These are phyloP conservation scores for Penicillium longicatenatum DNA, from an alignment of 495 filamentous ascomycete genomes.

Conservation along the genomic window DNA sequence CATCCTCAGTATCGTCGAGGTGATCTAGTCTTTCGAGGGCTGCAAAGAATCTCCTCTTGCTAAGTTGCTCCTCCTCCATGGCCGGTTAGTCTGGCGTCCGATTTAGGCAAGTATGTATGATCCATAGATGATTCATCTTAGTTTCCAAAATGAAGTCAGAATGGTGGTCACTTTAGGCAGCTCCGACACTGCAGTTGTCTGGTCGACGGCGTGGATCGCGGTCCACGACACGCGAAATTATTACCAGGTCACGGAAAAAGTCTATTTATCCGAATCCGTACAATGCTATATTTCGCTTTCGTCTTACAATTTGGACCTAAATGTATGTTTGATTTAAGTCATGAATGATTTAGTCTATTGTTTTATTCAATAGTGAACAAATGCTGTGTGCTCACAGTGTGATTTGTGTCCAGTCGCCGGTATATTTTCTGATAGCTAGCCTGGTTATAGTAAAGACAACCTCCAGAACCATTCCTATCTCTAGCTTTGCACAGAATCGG, in stretches of 20 bases:
- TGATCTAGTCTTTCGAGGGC: constrained; percentile 49
- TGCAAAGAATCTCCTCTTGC: constrained; percentile 49
- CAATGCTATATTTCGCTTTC: not conserved
- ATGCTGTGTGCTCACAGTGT: too few relatives aligned
- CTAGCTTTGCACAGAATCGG: too few relatives aligned
- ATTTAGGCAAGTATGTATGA: constrained; percentile 4
- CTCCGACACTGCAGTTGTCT: not conserved
- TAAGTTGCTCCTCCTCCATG: constrained; percentile 21
- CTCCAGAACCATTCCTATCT: too few relatives aligned
- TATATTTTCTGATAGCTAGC: too few relatives aligned
- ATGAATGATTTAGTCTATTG: too few relatives aligned
- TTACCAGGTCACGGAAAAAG: constrained; percentile 41
- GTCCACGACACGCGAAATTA: constrained; percentile 34
- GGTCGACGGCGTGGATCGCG: constrained; percentile 20
- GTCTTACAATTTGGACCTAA: not conserved
- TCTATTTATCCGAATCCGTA: not conserved
- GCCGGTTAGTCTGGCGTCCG: constrained; percentile 20
- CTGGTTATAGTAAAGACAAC: too few relatives aligned
- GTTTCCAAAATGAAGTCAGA: constrained; percentile 5
- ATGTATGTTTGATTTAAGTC: not conserved
- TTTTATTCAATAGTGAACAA: too few relatives aligned
- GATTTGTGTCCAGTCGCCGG: too few relatives aligned
- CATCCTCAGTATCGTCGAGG: constrained; percentile 32
- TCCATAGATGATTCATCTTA: constrained; percentile 15
- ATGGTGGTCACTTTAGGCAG: not conserved